Percentiles rank a stretch among this genome's conserved stretches.
phyloP scores from a whole-genome alignment of 2,329 filamentous ascomycete species.

The Gyromitra esculenta region DNA sequence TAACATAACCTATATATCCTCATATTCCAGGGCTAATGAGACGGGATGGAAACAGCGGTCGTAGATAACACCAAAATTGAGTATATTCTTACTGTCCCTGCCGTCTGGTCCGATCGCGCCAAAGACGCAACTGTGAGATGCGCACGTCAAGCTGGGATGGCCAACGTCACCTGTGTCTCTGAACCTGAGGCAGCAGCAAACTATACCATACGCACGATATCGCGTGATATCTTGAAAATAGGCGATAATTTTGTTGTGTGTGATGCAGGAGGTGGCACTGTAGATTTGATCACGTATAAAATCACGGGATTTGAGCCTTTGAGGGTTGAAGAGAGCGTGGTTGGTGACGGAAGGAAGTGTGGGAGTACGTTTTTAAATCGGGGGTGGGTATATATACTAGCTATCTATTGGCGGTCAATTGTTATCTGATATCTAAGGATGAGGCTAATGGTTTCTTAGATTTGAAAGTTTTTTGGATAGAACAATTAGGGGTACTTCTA shows the following conservation, averaged over 20 bases:
- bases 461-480: slow-evolving; percentile 77
- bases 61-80: slow-evolving; percentile 63
- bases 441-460: slow-evolving; percentile 4
- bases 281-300: slow-evolving; percentile 72
- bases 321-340: slow-evolving; percentile 79
- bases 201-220: slow-evolving; percentile 48
- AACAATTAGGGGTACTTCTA: slow-evolving; percentile 72
- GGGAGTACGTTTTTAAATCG: slow-evolving; percentile 55
- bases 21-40: background rate
- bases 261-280: slow-evolving; percentile 68
- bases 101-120: slow-evolving; percentile 68
- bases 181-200: slow-evolving; percentile 57
- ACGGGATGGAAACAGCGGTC: slow-evolving; percentile 17
- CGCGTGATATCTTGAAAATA: slow-evolving; percentile 35
- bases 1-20: background rate
- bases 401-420: background rate
- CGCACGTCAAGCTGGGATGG: slow-evolving; percentile 58
- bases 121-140: slow-evolving; percentile 65
- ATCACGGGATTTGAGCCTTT: slow-evolving; percentile 78
- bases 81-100: slow-evolving; percentile 69
- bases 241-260: slow-evolving; percentile 66
- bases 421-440: background rate
- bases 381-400: slow-evolving; percentile 62
- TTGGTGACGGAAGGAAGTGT: slow-evolving; percentile 72
- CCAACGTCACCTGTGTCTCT: slow-evolving; percentile 51